These are phyloP conservation scores for Linaria vulgaris DNA, from an alignment of 257 asterid species.

Conservation along the genomic window DNA sequence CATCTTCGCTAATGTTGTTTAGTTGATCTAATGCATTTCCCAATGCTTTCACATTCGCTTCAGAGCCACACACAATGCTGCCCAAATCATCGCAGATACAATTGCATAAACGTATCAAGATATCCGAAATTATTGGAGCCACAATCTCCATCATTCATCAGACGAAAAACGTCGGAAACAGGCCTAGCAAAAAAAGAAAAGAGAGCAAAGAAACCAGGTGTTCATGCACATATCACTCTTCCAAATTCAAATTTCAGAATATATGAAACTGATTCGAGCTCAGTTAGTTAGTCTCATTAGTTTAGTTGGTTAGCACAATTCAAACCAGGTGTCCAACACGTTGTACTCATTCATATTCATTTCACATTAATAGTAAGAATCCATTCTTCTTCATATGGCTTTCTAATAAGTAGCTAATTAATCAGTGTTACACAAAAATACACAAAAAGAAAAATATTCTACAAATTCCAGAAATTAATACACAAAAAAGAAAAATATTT, in stretches of 20 bases:
- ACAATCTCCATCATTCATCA: conserved; percentile 20
- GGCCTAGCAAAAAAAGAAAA: neutral
- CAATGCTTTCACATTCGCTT: too few species aligned
- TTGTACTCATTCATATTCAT: too few species aligned
- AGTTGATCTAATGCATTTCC: conserved; percentile 15
- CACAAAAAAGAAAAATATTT: too few species aligned
- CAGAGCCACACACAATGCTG: conserved; percentile 13
- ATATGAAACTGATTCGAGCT: neutral
- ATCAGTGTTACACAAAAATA: too few species aligned
- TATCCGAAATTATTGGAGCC: conserved; percentile 24
- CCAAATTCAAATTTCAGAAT: neutral
- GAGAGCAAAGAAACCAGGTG: neutral
- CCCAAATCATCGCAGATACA: conserved; percentile 20
- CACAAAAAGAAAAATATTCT: too few species aligned
- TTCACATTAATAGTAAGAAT: too few species aligned
- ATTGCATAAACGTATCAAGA: conserved; percentile 21
- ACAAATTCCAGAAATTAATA: too few species aligned
- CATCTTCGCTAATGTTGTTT: conserved; percentile 25
- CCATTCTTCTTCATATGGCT: too few species aligned
- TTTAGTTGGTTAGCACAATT: too few species aligned
- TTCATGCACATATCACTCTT: neutral
- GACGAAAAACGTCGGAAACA: neutral
- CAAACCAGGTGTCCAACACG: neutral
- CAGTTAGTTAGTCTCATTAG: too few species aligned
- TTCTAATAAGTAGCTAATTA: too few species aligned